phyloP scores from a whole-genome alignment of 1,139 yeast genomes.

The Yamadazyma sp. region DNA sequence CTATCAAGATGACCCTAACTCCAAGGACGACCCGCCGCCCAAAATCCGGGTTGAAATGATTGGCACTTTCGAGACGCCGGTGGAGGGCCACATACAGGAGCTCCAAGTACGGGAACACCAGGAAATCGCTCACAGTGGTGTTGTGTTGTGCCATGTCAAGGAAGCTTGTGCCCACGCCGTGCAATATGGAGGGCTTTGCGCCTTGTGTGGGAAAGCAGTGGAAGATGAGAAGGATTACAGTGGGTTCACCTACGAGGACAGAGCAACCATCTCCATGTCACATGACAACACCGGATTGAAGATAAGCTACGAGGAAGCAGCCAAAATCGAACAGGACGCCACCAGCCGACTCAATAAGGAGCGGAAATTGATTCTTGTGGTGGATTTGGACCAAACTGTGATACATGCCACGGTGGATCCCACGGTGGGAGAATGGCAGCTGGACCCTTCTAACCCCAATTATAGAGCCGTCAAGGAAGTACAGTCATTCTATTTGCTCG shows the following conservation, averaged over 20 bases:
- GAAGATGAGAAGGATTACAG: slow-evolving; percentile 79
- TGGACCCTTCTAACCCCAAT: slow-evolving; percentile 81
- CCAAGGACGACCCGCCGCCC: slow-evolving; percentile 42
- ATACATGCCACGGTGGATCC: slow-evolving; percentile 98
- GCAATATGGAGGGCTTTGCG: slow-evolving; percentile 96
- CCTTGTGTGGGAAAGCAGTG: slow-evolving; percentile 85
- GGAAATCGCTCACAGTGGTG: slow-evolving; percentile 52
- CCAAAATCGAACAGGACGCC: slow-evolving; percentile 70
- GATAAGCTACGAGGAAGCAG: slow-evolving; percentile 84
- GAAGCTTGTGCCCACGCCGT: slow-evolving; percentile 94
- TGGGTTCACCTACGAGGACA: slow-evolving; percentile 68
- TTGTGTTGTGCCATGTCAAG: slow-evolving; percentile 52
- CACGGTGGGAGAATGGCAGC: slow-evolving; percentile 95
- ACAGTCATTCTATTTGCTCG: slow-evolving; percentile 70
- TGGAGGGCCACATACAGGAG: slow-evolving; percentile 63
- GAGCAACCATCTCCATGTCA: slow-evolving; percentile 87
- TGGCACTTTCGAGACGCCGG: slow-evolving; percentile 79
- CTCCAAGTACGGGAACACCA: slow-evolving; percentile 59
- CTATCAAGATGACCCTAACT: slow-evolving; percentile 58
- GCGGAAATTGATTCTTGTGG: slow-evolving; percentile 80
- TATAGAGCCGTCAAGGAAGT: slow-evolving; percentile 85
- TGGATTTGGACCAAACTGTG: slow-evolving; percentile 95
- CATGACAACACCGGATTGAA: slow-evolving; percentile 87
- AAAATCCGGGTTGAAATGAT: slow-evolving; percentile 57
- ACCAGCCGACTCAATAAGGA: slow-evolving; percentile 61